Conservation (phyloP, 2,329 filamentous ascomycete genomes). For the Fusarium paranaense region DNA sequence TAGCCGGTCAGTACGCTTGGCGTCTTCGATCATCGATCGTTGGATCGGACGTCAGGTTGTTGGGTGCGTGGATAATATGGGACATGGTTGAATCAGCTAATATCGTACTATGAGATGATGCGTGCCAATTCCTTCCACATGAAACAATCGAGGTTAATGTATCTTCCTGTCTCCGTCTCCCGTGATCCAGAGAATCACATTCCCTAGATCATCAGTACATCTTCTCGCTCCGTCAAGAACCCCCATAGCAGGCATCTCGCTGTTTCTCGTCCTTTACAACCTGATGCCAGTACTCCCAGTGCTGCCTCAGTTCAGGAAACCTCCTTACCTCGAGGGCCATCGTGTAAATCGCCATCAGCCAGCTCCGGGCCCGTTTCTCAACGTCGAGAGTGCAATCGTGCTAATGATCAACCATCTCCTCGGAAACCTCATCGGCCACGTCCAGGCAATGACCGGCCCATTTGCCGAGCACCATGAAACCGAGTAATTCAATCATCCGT, state of each 20-base stretch:
- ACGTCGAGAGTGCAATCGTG: neutral
- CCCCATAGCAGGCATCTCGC: neutral
- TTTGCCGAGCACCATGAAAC: neutral
- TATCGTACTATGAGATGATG: neutral
- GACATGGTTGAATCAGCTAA: neutral
- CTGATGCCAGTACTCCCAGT: neutral
- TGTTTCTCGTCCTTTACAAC: neutral
- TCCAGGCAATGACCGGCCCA: conserved; percentile 1
- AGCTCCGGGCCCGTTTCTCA: neutral
- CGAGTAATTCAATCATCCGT: too few relatives aligned
- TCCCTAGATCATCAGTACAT: neutral
- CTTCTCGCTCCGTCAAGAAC: neutral
- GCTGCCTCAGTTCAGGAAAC: neutral
- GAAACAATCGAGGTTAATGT: neutral
- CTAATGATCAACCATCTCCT: neutral
- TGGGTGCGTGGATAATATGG: neutral
- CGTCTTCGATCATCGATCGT: conserved; percentile 16
- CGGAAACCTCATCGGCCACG: neutral
- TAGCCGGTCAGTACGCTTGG: conserved; percentile 32
- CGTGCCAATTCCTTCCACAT: neutral
- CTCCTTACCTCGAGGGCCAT: neutral
- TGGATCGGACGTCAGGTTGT: neutral
- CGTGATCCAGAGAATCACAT: too few relatives aligned
- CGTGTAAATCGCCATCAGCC: neutral
- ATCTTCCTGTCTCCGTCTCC: neutral